Percentiles rank a stretch among this genome's conserved stretches.
Evolutionary conservation across 2,329 filamentous ascomycete species (phyloP).

Genomic region (Xenosphaeropsis pyriputrescens): DNA sequence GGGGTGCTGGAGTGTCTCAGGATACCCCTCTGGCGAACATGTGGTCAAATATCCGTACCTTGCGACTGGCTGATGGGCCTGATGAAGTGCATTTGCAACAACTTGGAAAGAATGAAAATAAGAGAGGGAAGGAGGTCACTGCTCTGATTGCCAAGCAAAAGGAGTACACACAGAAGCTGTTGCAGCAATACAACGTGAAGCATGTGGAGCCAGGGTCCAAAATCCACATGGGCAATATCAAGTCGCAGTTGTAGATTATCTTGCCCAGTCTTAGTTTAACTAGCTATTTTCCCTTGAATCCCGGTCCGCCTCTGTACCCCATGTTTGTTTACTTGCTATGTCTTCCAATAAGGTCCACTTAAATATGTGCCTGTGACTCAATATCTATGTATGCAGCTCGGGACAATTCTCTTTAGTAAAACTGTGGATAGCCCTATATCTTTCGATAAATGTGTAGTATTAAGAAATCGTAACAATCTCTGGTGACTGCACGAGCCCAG

Average conservation of each 20-base stretch:
- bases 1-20: constrained; percentile 81
- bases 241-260: constrained; percentile 16
- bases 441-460: too few species aligned
- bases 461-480: too few species aligned
- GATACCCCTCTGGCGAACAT: constrained; percentile 82
- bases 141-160: constrained; percentile 49
- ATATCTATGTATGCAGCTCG: too few species aligned
- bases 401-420: too few species aligned
- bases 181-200: constrained; percentile 40
- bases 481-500: too few species aligned
- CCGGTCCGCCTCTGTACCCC: too few species aligned
- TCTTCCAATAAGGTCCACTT: too few species aligned
- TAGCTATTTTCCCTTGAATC: too few species aligned
- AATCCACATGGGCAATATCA: constrained; percentile 7
- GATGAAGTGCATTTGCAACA: constrained; percentile 89
- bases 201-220: constrained; percentile 14
- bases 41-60: constrained; percentile 69
- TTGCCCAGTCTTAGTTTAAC: too few species aligned
- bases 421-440: too few species aligned
- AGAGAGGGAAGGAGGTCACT: constrained; percentile 44
- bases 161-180: constrained; percentile 47
- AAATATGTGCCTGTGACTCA: too few species aligned
- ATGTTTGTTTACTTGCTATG: too few species aligned
- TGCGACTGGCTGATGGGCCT: constrained; percentile 81
- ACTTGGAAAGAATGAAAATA: constrained; percentile 70